Base-by-base conservation (phyloP, 805 yeast genomes). In the Saccharomycopsis sp. region DNA sequence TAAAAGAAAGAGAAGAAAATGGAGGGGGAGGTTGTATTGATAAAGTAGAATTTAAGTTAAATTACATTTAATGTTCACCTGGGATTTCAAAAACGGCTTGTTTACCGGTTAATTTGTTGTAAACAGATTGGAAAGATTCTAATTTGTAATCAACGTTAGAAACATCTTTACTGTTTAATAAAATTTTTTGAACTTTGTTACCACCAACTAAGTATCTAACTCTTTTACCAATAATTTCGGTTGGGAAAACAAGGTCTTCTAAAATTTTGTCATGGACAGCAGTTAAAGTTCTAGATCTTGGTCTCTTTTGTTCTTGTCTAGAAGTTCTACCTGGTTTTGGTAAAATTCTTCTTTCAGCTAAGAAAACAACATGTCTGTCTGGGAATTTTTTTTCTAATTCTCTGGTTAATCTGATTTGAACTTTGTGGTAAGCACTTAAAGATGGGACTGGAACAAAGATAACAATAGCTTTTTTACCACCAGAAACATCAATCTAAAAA, bases 371-470 rank as follows among this genome's bases (percentile, higher is more conserved):
- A 70, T 92, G 96, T 70, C 95, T 85, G 79, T 89, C 98, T 67
- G 96, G 94, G 88, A 89, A 92, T 77, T 92, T 89, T 94, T 89
- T 89, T 77, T 89, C 98, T 69, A 89, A 83, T 78, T 89, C 98
- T 75, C 97, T 89, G 75, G 96, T 86, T 68, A 89, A 81, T 74
- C 88, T 83, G 61, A 76, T 76, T 79, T 89, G 98, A 63, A 89
- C 94, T 75, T 81, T 86, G 85, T 88, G 96, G 89, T 86, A 86
- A 57, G 81, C 79, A 56, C 76, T 61, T 66, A 87, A 78, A 61
- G 85, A 75, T 71, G 97, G 96, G 58, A 83, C 94, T 69, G 98
- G 98, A 60, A 89, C 96, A 64, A 92, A 89, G 73, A 92, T 73
- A 68, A 88, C 95, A 67, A 92, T 79, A 60, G 96, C 97, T 76